Percentiles rank a stretch among this genome's conserved stretches.
phyloP scores from a whole-genome alignment of 1,284 basidiomycete species.

The Sporisorium graminicola region DNA sequence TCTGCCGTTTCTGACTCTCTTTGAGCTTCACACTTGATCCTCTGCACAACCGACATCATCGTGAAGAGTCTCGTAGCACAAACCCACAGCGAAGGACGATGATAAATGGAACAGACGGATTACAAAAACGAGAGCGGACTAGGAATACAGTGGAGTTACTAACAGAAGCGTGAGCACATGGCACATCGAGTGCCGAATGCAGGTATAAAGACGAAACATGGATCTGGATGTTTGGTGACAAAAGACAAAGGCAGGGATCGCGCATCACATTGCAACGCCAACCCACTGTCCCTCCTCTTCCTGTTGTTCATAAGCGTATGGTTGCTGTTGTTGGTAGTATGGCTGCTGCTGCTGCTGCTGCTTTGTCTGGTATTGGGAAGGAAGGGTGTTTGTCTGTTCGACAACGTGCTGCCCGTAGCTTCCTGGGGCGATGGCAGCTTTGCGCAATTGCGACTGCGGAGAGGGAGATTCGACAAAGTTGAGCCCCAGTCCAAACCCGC shows the following conservation, averaged over 20 bases:
- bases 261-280: constrained; percentile 45
- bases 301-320: constrained; percentile 16
- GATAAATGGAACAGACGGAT: background rate
- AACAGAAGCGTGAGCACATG: background rate
- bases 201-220: constrained; percentile 6
- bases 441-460: constrained; percentile 27
- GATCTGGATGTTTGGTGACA: background rate
- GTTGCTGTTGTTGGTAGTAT: background rate
- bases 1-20: background rate
- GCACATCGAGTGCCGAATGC: background rate
- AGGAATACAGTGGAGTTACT: constrained; percentile 25
- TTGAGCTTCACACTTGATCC: background rate
- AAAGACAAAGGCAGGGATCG: constrained; percentile 9
- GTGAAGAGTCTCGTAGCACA: background rate
- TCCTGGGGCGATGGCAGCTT: constrained; percentile 24
- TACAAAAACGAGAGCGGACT: constrained; percentile 1
- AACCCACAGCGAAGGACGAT: background rate
- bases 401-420: constrained; percentile 32
- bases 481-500: constrained; percentile 47
- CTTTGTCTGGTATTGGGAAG: constrained; percentile 6
- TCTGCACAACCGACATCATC: background rate
- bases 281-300: constrained; percentile 44
- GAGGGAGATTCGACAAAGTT: constrained; percentile 51
- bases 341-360: constrained; percentile 5
- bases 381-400: constrained; percentile 9